Percentiles rank a stretch among this genome's conserved stretches.
phyloP scores from a whole-genome alignment of 371 early-diverging fungal genomes.

The Rhizopus sp. region DNA sequence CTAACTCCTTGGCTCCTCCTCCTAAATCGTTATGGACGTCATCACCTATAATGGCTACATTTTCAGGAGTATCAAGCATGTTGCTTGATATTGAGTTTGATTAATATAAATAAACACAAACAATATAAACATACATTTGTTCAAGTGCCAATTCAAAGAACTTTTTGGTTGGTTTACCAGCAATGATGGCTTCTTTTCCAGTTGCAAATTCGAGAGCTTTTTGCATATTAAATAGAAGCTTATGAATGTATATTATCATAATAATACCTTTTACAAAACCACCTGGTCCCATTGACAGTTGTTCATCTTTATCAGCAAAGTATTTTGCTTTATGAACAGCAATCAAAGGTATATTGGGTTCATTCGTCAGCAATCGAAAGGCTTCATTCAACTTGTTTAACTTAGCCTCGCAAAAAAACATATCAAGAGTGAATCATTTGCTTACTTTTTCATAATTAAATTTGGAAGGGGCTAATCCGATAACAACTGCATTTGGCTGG shows the following conservation, averaged over 20 bases:
- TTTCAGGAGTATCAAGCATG: conserved; percentile 34
- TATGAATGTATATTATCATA: background rate
- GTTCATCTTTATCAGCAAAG: conserved; percentile 63
- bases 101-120: conserved; percentile 1
- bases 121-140: conserved; percentile 56
- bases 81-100: conserved; percentile 21
- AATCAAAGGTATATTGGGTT: conserved; percentile 48
- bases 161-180: conserved; percentile 80
- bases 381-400: conserved; percentile 62
- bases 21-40: conserved; percentile 81
- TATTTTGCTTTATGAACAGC: conserved; percentile 84
- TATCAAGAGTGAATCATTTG: conserved; percentile 6
- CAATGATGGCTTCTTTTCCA: conserved; percentile 63
- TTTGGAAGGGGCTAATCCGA: conserved; percentile 78
- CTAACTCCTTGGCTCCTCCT: conserved; percentile 71
- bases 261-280: conserved; percentile 70
- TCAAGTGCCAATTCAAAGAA: conserved; percentile 78
- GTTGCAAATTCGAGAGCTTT: conserved; percentile 77
- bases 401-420: too few relatives aligned
- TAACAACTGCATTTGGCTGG: conserved; percentile 75
- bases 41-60: conserved; percentile 85
- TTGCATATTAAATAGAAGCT: background rate
- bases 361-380: conserved; percentile 56
- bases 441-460: conserved; percentile 71
- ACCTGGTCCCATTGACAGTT: conserved; percentile 82